Conservation (phyloP, 225 moss, liverwort and hornwort genomes). For the Anthoceros angustus region DNA sequence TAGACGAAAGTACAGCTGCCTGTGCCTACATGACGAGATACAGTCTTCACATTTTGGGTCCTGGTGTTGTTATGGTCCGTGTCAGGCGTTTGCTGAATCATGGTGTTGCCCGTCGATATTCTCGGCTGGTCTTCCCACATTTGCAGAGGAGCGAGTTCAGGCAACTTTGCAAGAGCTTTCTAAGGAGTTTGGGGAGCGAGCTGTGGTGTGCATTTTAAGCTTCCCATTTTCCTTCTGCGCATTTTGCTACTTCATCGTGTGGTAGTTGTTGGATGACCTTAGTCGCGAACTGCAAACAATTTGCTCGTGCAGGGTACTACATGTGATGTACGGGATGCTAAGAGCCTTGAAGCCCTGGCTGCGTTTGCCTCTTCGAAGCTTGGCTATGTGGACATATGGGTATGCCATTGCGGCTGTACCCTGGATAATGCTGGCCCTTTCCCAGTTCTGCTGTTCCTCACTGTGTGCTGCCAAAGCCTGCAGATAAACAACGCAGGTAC, state of each 20-base stretch:
- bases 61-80: no score
- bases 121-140: slow-evolving; percentile 16
- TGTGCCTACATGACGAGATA: not conserved
- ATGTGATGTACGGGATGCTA: slow-evolving; percentile 74
- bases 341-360: slow-evolving; percentile 60
- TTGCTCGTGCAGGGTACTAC: slow-evolving; percentile 44
- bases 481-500: slow-evolving; percentile 99
- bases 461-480: not conserved
- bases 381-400: slow-evolving; percentile 80
- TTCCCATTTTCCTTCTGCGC: slow-evolving; percentile 6
- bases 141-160: slow-evolving; percentile 77
- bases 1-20: not conserved
- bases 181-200: slow-evolving; percentile 62
- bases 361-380: slow-evolving; percentile 46
- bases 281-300: not conserved
- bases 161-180: slow-evolving; percentile 50
- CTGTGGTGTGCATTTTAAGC: slow-evolving; percentile 66
- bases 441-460: no score
- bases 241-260: not conserved
- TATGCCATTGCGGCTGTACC: no score
- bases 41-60: not conserved
- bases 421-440: no score
- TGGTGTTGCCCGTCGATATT: slow-evolving; percentile 11
- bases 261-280: no score
- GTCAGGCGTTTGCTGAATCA: slow-evolving; percentile 1